Conservation (phyloP, 495 filamentous ascomycete species). For the Cladorrhinum samala region DNA sequence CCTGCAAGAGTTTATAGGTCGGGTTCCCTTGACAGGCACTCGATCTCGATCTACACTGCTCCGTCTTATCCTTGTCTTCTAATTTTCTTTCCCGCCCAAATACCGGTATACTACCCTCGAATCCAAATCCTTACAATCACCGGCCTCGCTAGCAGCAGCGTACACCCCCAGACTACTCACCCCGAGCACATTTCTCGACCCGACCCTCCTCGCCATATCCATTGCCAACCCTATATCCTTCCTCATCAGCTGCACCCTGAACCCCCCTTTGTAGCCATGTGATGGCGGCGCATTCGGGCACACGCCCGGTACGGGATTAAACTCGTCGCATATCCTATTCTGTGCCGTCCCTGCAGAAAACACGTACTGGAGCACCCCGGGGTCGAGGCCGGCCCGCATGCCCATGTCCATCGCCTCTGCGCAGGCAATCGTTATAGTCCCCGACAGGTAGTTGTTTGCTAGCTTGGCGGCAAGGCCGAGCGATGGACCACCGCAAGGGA, state of each 20-base stretch:
- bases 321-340: constrained; percentile 45
- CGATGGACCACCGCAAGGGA: constrained; percentile 46
- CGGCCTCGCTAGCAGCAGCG: constrained; percentile 37
- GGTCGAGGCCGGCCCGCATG: constrained; percentile 46
- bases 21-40: too few species aligned
- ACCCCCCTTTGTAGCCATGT: constrained; percentile 45
- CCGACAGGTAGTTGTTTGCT: constrained; percentile 50
- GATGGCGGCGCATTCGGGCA: constrained; percentile 41
- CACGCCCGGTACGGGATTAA: constrained; percentile 47
- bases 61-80: constrained; percentile 16
- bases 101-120: constrained; percentile 50
- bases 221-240: constrained; percentile 49
- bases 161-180: constrained; percentile 40
- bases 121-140: constrained; percentile 43
- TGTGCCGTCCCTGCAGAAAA: constrained; percentile 46
- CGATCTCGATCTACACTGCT: too few species aligned
- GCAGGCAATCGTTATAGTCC: constrained; percentile 47
- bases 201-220: constrained; percentile 41
- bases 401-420: constrained; percentile 52
- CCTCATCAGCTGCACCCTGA: constrained; percentile 49
- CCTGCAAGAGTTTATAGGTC: too few species aligned
- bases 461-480: constrained; percentile 50
- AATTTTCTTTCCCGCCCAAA: constrained; percentile 45
- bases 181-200: constrained; percentile 37
- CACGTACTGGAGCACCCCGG: constrained; percentile 40